Evolutionary conservation across 345 rosid genomes (phyloP).

Genomic region (Isatis tinctoria): DNA sequence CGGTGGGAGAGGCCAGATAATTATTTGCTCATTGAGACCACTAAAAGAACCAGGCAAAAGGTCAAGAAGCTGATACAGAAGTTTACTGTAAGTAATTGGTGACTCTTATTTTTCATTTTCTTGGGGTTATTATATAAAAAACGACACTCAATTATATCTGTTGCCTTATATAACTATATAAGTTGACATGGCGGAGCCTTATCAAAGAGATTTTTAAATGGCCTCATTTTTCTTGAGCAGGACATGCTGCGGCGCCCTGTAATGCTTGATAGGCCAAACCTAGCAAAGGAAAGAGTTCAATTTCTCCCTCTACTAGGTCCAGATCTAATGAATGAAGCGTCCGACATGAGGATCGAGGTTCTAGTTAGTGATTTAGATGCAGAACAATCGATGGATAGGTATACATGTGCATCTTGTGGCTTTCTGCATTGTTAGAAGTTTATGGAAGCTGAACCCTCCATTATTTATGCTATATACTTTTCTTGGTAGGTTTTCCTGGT

Average conservation of each 20-base stretch:
- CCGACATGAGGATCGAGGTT: conserved; percentile 32
- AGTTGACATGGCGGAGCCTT: neutral
- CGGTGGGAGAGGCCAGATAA: conserved; percentile 74
- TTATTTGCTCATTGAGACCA: conserved; percentile 46
- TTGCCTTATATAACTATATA: neutral
- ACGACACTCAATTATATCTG: neutral
- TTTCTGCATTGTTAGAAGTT: neutral
- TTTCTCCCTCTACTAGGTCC: conserved; percentile 37
- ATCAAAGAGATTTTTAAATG: neutral
- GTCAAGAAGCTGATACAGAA: conserved; percentile 69
- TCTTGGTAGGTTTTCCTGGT: conserved; percentile 57
- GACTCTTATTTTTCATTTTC: conserved; percentile 10
- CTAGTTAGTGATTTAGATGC: conserved; percentile 40
- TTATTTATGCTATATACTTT: conserved; percentile 14
- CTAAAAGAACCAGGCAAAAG: conserved; percentile 68
- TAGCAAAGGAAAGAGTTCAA: conserved; percentile 38
- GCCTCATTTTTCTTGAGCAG: conserved; percentile 38
- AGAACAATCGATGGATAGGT: conserved; percentile 51
- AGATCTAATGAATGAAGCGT: conserved; percentile 33
- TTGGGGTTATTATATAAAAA: neutral
- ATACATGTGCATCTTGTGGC: conserved; percentile 11
- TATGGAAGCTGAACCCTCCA: conserved; percentile 7
- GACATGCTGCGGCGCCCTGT: conserved; percentile 67
- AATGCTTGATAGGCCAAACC: conserved; percentile 56
- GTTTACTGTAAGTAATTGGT: conserved; percentile 54